Conservation (phyloP, 2,329 filamentous ascomycete genomes). For the Neocucurbitaria cava region DNA sequence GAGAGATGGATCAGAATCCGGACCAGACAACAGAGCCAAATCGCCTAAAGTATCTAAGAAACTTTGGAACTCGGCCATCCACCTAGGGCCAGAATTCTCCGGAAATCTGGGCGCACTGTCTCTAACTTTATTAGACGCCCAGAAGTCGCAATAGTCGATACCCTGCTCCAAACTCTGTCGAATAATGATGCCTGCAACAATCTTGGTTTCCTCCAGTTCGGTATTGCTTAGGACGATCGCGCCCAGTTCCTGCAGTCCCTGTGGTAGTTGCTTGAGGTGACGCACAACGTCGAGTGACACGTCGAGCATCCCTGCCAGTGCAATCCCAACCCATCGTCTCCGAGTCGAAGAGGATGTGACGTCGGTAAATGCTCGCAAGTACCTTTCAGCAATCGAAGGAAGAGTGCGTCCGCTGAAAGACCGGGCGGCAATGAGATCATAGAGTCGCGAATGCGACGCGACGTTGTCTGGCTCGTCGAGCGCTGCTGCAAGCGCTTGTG, state of each 20-base stretch:
- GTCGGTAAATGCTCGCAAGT: slow-evolving; percentile 38
- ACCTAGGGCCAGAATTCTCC: slow-evolving; percentile 13
- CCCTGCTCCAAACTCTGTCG: slow-evolving; percentile 28
- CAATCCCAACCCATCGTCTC: slow-evolving; percentile 42
- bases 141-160: slow-evolving; percentile 35
- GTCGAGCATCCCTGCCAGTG: slow-evolving; percentile 36
- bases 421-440: slow-evolving; percentile 21
- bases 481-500: slow-evolving; percentile 24
- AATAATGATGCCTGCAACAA: slow-evolving; percentile 42
- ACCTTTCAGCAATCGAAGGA: slow-evolving; percentile 26
- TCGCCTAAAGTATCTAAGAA: slow-evolving; percentile 35
- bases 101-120: slow-evolving; percentile 36
- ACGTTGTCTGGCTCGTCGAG: slow-evolving; percentile 30
- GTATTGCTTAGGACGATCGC: slow-evolving; percentile 26
- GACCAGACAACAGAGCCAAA: slow-evolving; percentile 21
- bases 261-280: slow-evolving; percentile 17
- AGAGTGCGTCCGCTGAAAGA: slow-evolving; percentile 13
- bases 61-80: slow-evolving; percentile 37
- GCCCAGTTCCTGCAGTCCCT: slow-evolving; percentile 28
- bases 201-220: slow-evolving; percentile 38
- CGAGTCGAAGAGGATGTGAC: slow-evolving; percentile 14
- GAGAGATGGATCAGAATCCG: slow-evolving; percentile 17
- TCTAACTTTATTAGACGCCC: slow-evolving; percentile 30
- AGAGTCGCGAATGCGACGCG: slow-evolving; percentile 23
- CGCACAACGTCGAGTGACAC: slow-evolving; percentile 20